These are phyloP conservation scores for Cichorium intybus DNA, from an alignment of 140 eudicot species.

Conservation along the genomic window DNA sequence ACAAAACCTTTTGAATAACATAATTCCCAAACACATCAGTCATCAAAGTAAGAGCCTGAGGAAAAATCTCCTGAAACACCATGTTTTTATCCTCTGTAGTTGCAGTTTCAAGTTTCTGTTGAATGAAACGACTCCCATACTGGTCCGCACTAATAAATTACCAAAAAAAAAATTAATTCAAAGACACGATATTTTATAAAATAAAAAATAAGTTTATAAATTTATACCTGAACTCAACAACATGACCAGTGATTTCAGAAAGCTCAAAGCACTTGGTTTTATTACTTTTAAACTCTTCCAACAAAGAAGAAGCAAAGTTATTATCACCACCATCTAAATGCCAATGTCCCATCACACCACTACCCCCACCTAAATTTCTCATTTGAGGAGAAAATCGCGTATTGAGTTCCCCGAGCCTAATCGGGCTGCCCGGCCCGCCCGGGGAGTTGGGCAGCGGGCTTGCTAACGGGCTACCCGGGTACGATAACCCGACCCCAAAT, in stretches of 20 bases:
- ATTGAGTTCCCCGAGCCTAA: slow-evolving; percentile 71
- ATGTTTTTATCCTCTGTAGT: slow-evolving; percentile 80
- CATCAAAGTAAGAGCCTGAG: slow-evolving; percentile 91
- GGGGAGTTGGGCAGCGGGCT: slow-evolving; percentile 78
- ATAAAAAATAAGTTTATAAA: neutral
- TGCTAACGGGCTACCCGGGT: slow-evolving; percentile 87
- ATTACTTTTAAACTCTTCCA: slow-evolving; percentile 94
- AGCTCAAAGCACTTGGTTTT: slow-evolving; percentile 88
- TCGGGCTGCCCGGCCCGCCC: slow-evolving; percentile 90
- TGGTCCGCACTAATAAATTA: slow-evolving; percentile 74
- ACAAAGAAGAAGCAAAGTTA: slow-evolving; percentile 63
- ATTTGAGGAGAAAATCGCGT: slow-evolving; percentile 62
- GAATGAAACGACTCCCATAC: slow-evolving; percentile 97
- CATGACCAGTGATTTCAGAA: slow-evolving; percentile 79
- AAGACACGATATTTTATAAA: neutral
- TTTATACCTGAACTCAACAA: slow-evolving; percentile 92
- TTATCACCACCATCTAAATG: slow-evolving; percentile 64
- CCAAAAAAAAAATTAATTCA: slow-evolving; percentile 6
- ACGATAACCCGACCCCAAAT: slow-evolving; percentile 79
- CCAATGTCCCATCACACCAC: slow-evolving; percentile 80
- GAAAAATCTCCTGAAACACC: slow-evolving; percentile 87
- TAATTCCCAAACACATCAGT: slow-evolving; percentile 99
- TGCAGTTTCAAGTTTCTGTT: slow-evolving; percentile 97
- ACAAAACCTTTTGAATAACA: slow-evolving; percentile 86
- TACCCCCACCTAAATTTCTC: slow-evolving; percentile 72